Base-by-base conservation (phyloP, 2,329 filamentous ascomycete species). In the Delphinella strobiligena region DNA sequence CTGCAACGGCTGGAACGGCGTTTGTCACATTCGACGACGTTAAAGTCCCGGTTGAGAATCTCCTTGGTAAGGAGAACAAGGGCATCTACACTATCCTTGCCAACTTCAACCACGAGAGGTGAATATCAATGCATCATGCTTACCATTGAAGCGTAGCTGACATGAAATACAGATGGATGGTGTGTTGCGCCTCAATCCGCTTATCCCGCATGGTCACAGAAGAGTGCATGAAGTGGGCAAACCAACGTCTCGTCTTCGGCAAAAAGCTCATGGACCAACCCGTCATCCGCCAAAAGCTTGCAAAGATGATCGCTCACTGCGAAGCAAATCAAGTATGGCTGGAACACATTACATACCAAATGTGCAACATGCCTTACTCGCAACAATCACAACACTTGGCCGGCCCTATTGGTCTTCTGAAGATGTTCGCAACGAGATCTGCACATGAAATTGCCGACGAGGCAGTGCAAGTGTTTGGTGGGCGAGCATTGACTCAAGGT, bases 321-420 rank as follows among this genome's bases (percentile, higher is more conserved):
- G 85, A 93, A 60, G 71, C 82, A n/a, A 80, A 82, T 61, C 85
- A 93, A 60, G 74, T 84, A 15, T 93, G 83, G 83, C 73, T 91
- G 36, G 85, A 93, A 60, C 76, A 74, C 31, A 78, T 91, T 54
- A 86, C 84, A 15, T 85, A 86, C 66, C 85, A 93, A 57, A 93
- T 93, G 85, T 81, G 74, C 65, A 70, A 85, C 58, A 85, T 93
- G 82, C 73, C 74, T 24, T 91, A 93, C 61, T 69, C 72, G 39
- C 64, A 89, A 56, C 85, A 93, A 59, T 69, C 80, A 17, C 75
- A 76, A 54, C 71, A 81, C 51, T 72, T 93, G 1, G 82, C 80
- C 38, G 86, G 86, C 0, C 84, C 85, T 19, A 87, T 93, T 47
- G 85, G 78, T 7, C 69, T 93, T 16, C 72, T 93, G 43, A 93